These are phyloP conservation scores for Carex parvula DNA, from an alignment of 176 grass and related monocot species.

Conservation along the genomic window DNA sequence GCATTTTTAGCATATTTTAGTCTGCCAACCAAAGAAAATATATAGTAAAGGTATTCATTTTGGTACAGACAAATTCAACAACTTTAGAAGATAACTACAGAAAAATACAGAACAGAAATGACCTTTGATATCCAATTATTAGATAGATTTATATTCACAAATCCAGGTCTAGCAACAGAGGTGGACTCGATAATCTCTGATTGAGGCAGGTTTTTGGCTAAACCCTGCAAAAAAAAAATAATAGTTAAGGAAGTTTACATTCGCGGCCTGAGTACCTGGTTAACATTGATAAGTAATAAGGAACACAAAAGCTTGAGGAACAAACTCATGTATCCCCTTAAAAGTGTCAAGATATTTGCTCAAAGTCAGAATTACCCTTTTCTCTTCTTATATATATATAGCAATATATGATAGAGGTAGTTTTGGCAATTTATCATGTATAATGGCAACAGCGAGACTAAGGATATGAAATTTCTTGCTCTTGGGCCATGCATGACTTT, in stretches of 20 bases:
- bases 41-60: conserved; percentile 12
- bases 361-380: neutral
- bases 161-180: conserved; percentile 92
- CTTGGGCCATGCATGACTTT: too few relatives aligned
- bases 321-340: neutral
- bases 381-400: neutral
- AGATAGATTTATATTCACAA: conserved; percentile 88
- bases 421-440: neutral
- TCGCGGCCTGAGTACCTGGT: neutral
- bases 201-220: conserved; percentile 70
- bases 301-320: neutral
- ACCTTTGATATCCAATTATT: conserved; percentile 82
- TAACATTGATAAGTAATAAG: neutral
- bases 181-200: conserved; percentile 86
- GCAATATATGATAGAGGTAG: neutral
- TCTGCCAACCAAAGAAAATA: neutral
- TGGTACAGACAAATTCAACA: neutral
- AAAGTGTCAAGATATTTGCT: neutral
- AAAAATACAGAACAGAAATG: neutral
- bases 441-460: neutral
- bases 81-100: neutral
- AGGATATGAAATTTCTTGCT: neutral
- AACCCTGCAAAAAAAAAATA: conserved; percentile 44
- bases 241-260: neutral
- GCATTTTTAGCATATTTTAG: conserved; percentile 11